Percentiles rank a stretch among this genome's conserved stretches.
phyloP scores from a whole-genome alignment of 2,329 filamentous ascomycete species.

The Pestalotiopsis fici region DNA sequence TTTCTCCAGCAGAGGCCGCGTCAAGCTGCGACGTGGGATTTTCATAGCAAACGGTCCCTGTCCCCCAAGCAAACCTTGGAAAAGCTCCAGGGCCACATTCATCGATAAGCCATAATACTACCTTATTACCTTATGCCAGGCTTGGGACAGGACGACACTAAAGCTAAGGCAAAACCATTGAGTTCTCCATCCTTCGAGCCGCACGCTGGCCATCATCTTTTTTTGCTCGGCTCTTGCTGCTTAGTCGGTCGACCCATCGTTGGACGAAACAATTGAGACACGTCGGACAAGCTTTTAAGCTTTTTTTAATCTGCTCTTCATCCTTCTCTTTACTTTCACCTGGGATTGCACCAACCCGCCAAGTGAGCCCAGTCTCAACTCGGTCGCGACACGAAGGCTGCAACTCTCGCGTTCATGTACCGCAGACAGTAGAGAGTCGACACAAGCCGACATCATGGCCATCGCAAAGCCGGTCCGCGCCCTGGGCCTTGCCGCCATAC shows the following conservation, averaged over 20 bases:
- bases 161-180: not conserved
- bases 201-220: not conserved
- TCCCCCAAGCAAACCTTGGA: not conserved
- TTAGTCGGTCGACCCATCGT: not conserved
- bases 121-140: not conserved
- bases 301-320: not conserved
- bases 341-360: not conserved
- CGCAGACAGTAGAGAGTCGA: not conserved
- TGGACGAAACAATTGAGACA: not conserved
- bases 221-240: not conserved
- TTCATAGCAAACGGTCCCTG: not conserved
- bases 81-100: constrained; percentile 1
- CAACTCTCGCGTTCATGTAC: not conserved
- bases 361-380: not conserved
- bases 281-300: not conserved
- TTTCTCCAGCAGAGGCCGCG: constrained; percentile 4
- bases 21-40: constrained; percentile 10
- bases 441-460: constrained; percentile 62
- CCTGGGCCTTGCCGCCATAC: constrained; percentile 69
- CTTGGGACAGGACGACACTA: not conserved
- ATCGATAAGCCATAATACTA: not conserved
- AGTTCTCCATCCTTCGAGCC: not conserved
- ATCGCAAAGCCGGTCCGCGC: constrained; percentile 83
- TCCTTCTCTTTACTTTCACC: not conserved
- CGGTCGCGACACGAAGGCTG: not conserved